phyloP scores from a whole-genome alignment of 306 rosid genomes.

The Fragaria iinumae region DNA sequence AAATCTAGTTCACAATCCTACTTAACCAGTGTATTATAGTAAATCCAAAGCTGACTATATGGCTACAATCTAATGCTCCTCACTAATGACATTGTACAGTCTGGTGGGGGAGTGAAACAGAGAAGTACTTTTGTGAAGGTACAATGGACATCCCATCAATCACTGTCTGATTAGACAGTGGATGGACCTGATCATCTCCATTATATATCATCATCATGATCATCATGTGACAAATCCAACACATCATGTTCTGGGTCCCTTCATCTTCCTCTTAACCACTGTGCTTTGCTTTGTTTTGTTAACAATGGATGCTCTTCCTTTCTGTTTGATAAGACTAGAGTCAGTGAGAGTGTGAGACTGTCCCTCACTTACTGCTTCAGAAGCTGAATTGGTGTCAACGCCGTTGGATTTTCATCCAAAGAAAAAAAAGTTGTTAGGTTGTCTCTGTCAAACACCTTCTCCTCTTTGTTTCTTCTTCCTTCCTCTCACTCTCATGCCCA shows the following conservation, averaged over 20 bases:
- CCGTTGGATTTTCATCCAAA: conserved; percentile 39
- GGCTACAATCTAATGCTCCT: conserved; percentile 6
- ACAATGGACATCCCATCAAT: conserved; percentile 28
- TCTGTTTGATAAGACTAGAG: conserved; percentile 25
- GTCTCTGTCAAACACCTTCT: conserved; percentile 45
- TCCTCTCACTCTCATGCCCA: background rate
- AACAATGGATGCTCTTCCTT: background rate
- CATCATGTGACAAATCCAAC: conserved; percentile 45
- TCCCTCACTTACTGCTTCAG: conserved; percentile 12
- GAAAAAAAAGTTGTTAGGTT: conserved; percentile 35
- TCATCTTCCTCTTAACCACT: too few species aligned
- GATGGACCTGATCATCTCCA: conserved; percentile 31
- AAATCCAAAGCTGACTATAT: background rate
- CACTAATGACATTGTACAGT: too few species aligned
- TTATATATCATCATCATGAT: conserved; percentile 12
- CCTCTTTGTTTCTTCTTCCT: background rate
- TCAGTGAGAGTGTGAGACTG: background rate
- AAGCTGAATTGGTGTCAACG: conserved; percentile 45
- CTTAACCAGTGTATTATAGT: background rate
- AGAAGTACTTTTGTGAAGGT: conserved; percentile 31
- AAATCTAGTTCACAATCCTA: background rate
- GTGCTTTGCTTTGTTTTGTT: background rate
- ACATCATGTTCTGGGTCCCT: conserved; percentile 15
- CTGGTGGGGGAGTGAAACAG: conserved; percentile 18
- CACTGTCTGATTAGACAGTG: conserved; percentile 36